These are phyloP conservation scores for Penicillium atrosanguineum DNA, from an alignment of 495 filamentous ascomycete species.

Conservation along the genomic window DNA sequence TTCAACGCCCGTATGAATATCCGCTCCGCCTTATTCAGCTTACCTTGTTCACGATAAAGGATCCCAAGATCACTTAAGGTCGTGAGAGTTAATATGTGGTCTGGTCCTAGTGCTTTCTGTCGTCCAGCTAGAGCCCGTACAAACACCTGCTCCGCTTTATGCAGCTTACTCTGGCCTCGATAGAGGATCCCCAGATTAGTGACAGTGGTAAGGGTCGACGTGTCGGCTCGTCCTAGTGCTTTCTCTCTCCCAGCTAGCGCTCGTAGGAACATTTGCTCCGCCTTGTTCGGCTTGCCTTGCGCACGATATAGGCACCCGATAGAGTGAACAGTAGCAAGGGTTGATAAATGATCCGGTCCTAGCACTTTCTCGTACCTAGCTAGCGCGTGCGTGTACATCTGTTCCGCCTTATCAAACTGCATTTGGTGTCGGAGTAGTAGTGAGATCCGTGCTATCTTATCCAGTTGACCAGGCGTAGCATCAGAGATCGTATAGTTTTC, in stretches of 20 bases:
- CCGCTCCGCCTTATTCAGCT: conserved; percentile 8
- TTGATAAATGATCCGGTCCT: neutral
- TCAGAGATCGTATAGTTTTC: neutral
- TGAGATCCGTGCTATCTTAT: neutral
- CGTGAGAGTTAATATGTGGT: conserved; percentile 26
- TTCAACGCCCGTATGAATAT: neutral
- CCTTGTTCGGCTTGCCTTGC: neutral
- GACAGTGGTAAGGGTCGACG: neutral
- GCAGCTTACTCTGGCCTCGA: conserved; percentile 19
- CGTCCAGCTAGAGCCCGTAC: conserved; percentile 23
- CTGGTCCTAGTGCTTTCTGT: conserved; percentile 27
- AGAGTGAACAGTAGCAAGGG: neutral
- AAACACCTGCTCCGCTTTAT: conserved; percentile 26
- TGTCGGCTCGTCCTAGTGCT: neutral
- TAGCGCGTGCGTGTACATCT: neutral
- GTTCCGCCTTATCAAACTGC: conserved; percentile 22
- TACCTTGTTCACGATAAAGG: conserved; percentile 22
- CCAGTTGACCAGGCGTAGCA: neutral
- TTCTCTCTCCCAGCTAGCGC: neutral
- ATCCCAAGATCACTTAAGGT: conserved; percentile 30
- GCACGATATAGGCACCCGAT: neutral
- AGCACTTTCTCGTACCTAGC: neutral
- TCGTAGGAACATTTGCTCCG: neutral
- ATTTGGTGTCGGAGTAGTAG: neutral
- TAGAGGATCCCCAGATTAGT: conserved; percentile 21